Evolutionary conservation across 176 grass and related monocot genomes (phyloP), one percentile per base, ranked within the genome.

Genomic region (Melocanna baccifera): DNA sequence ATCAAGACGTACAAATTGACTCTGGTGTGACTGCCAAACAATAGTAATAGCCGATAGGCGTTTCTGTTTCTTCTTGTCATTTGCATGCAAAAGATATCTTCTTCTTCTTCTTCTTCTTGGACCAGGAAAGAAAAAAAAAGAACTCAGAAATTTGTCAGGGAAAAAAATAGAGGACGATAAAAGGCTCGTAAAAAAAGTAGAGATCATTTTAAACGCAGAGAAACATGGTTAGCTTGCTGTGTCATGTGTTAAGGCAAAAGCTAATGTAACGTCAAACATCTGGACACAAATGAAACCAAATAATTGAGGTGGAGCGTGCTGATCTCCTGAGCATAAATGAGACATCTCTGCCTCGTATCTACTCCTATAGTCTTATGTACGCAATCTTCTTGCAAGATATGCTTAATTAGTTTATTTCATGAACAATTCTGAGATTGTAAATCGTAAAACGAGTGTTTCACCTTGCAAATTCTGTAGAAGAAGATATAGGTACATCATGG

Each of bases 1-100:
- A 4, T 10, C 45, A 23, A 15, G 45, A 19, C 37, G 19, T 67
- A 46, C 25, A 45, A 29, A 8, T 14, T 47, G 14, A 39, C 25
- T 67, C 41, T 19, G 78, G 39, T 76, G 85, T 19, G 37, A 36
- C 64, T 1, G 13, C 22, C 62, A 20, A 58, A 29, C 41, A 55
- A 28, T 16, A 48, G 2, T 30, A 4, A 8, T 62, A 8, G 7
- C 0, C 34, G 30, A 15, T n/a, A 16, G 34, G 28, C 29, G 9
- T 73, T 12, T 40, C 18, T 67, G 29, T 32, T 45, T 30, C 19
- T 51, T 15, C 14, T 42, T 22, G n/a, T 79, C 22, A 36, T 64
- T 51, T 75, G n/a, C 87, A 32, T 67, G 73, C 63, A 22, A 19
- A 67, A 25, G 53, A n/a, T 11, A 77, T 82, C n/a, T 43, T 71